Base-by-base conservation (phyloP, 1,284 basidiomycete genomes). In the Boletus albobrunnescens region DNA sequence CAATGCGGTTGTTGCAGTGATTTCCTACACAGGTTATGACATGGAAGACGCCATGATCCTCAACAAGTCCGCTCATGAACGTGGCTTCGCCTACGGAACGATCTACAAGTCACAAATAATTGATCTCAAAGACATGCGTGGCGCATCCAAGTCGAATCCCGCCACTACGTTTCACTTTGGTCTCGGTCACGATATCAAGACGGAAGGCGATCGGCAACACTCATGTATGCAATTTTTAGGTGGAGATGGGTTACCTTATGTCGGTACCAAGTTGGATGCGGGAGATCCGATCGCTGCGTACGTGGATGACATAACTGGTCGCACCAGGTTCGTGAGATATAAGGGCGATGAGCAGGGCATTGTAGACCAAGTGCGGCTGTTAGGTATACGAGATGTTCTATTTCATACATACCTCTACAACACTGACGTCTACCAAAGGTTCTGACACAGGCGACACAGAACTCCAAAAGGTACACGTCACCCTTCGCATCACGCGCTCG, bases 21-120 rank as follows among this genome's bases (percentile, higher is more conserved):
- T 99, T 58, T 99, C 96, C 0, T 99, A 99, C 69, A 99, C 96
- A 0, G 96, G 96, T 6, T 99, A 99, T 71, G 96, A 99, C 68
- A 99, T 99, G 96, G 96, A 99, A 72, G 96, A 99, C 61, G 96
- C 96, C 53, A 99, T 99, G 96, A 99, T 99, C 58, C 73, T 99
- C 44, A 99, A 99, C 73, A 99, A 99, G 74, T 98, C 94, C 4
- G 89, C 93, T 4, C 94, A 99, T 66, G 96, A 99, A 71, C 87
- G 96, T 36, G 96, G 96, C 0, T 99, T 99, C 65, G 94, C 79
- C 0, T 97, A 99, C 64, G 96, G 96, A 19, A 93, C 94, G 1
- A 83, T 99, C 32, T 99, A 98, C 78, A 99, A 99, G 71, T 87
- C 91, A 6, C 85, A 95, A 63, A 90, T 90, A 35, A 77, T 98